phyloP scores from a whole-genome alignment of 208 protist species.

The Leishmania braziliensis region DNA sequence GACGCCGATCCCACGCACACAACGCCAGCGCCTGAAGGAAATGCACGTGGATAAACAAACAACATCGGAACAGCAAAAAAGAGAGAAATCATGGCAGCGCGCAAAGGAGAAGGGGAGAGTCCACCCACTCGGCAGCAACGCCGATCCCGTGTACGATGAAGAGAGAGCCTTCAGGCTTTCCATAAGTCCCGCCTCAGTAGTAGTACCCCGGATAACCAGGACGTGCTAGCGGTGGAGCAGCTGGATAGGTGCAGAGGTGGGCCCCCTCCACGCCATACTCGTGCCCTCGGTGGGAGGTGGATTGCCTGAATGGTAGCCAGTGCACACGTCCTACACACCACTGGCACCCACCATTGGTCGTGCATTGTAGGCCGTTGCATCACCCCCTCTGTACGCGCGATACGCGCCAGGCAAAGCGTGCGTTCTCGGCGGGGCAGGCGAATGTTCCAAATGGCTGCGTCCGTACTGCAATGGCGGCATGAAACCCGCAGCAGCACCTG shows the following conservation, averaged over 20 bases:
- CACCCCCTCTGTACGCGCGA: not conserved
- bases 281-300: not conserved
- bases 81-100: constrained; percentile 4
- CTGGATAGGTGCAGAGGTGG: not conserved
- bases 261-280: not conserved
- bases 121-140: not conserved
- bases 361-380: not conserved
- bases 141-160: not conserved
- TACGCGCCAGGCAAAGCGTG: not conserved
- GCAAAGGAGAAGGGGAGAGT: not conserved
- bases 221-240: not conserved
- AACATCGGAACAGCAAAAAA: constrained; percentile 10
- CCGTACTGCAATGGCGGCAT: not conserved
- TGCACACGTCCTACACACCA: not conserved
- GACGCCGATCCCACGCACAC: too few species aligned
- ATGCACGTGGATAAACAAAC: constrained; percentile 1
- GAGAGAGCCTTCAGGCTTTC: not conserved
- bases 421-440: not conserved
- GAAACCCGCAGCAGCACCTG: too few species aligned
- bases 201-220: not conserved
- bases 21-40: not conserved
- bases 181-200: not conserved
- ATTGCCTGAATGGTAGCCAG: not conserved
- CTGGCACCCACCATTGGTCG: not conserved
- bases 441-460: not conserved